phyloP scores from a whole-genome alignment of 768 basidiomycete species.

The Agrocybe chaxingu region DNA sequence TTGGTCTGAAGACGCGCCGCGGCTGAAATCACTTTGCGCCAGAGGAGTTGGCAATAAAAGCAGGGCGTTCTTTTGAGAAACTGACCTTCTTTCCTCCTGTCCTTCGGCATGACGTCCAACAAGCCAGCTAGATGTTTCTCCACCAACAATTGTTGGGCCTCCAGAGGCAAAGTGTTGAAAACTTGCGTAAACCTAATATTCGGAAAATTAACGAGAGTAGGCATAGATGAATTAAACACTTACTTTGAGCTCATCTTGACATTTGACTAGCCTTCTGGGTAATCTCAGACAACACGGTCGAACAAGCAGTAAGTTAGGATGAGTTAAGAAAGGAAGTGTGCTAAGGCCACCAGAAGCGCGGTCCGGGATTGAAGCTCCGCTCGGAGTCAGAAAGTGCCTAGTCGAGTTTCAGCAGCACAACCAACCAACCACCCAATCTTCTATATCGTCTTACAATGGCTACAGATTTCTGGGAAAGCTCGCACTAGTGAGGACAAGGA shows the following conservation, averaged over 20 bases:
- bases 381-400: no score
- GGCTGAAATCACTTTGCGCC: constrained; percentile 28
- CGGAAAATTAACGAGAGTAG: neutral
- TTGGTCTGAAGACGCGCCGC: constrained; percentile 36
- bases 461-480: constrained; percentile 90
- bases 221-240: neutral
- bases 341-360: no score
- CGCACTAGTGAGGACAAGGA: constrained; percentile 69
- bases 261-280: neutral
- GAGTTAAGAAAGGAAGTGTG: no score
- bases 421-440: no score
- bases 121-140: constrained; percentile 48
- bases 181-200: constrained; percentile 39
- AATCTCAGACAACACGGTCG: no score
- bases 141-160: constrained; percentile 46
- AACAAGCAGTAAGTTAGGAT: no score
- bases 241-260: constrained; percentile 7
- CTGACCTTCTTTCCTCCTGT: constrained; percentile 34
- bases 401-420: no score
- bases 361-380: no score
- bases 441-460: constrained; percentile 48
- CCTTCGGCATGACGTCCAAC: constrained; percentile 38
- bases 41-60: neutral
- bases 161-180: constrained; percentile 50
- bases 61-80: neutral